Percentiles rank a stretch among this genome's conserved stretches.
Conservation (phyloP, 2,329 filamentous ascomycete genomes). For the Polytolypa hystricis region DNA sequence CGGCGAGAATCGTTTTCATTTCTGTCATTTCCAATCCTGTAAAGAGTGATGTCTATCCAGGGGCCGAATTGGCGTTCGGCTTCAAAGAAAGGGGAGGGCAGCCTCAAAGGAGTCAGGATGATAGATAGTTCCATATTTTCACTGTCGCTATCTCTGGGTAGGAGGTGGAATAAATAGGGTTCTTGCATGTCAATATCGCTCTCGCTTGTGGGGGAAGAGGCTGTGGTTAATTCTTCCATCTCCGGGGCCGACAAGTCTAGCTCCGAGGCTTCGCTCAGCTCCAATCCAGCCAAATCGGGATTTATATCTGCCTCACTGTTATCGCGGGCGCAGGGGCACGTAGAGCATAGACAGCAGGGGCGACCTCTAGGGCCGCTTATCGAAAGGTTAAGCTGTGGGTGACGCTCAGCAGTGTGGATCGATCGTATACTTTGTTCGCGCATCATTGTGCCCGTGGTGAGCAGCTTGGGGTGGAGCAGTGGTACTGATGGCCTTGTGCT, state of each 20-base stretch:
- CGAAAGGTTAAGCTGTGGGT: not conserved
- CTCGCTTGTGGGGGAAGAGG: not conserved
- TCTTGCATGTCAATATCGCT: not conserved
- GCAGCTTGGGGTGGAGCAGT: too few relatives aligned
- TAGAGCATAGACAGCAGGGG: not conserved
- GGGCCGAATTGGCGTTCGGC: too few relatives aligned
- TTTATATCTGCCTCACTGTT: conserved; percentile 19
- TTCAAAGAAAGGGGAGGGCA: too few relatives aligned
- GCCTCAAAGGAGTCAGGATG: too few relatives aligned
- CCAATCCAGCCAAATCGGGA: not conserved
- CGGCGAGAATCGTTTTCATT: too few relatives aligned
- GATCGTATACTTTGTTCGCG: not conserved
- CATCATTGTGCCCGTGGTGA: not conserved
- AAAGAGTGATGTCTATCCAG: too few relatives aligned
- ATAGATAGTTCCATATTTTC: too few relatives aligned
- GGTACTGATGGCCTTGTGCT: not conserved
- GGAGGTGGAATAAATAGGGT: not conserved
- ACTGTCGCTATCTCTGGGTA: too few relatives aligned
- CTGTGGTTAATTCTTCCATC: not conserved
- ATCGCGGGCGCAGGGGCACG: conserved; percentile 21
- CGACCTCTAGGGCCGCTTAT: conserved; percentile 1
- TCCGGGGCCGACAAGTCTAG: too few relatives aligned
- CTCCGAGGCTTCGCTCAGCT: not conserved
- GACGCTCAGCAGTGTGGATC: conserved; percentile 1
- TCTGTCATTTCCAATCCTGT: too few relatives aligned